Evolutionary conservation across 2,329 filamentous ascomycete species (phyloP).

Genomic region (Stemphylium vesicarium): DNA sequence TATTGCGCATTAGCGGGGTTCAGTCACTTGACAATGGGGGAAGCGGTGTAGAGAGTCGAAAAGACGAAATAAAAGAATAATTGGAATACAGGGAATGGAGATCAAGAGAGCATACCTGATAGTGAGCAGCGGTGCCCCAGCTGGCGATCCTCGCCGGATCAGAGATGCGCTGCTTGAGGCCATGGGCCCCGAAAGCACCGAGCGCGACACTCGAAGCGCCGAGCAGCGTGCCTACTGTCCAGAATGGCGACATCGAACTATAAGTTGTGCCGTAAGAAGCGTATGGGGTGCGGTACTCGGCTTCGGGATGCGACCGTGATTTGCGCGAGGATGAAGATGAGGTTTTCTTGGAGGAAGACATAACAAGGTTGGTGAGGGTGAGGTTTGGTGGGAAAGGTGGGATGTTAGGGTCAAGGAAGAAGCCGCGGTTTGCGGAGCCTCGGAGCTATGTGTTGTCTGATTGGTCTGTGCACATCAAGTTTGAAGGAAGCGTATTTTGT

Average conservation of each 20-base stretch:
- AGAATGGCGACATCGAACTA: slow-evolving; percentile 56
- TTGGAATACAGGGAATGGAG: not conserved
- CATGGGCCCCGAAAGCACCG: slow-evolving; percentile 73
- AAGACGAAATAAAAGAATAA: not conserved
- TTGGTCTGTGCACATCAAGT: slow-evolving; percentile 15
- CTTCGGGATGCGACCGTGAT: slow-evolving; percentile 3
- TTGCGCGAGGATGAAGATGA: slow-evolving; percentile 15
- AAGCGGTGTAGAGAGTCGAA: not conserved
- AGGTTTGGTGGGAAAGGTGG: slow-evolving; percentile 12
- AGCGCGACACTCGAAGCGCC: slow-evolving; percentile 67
- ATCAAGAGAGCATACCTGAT: slow-evolving; percentile 58
- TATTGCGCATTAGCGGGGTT: not conserved
- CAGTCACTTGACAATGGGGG: not conserved
- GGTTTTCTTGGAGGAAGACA: slow-evolving; percentile 19
- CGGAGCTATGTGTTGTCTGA: slow-evolving; percentile 24
- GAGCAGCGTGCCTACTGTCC: slow-evolving; percentile 67
- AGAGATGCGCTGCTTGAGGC: slow-evolving; percentile 65
- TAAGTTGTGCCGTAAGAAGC: slow-evolving; percentile 4
- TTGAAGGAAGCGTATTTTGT: not conserved
- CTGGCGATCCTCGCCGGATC: slow-evolving; percentile 66
- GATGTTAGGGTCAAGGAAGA: slow-evolving; percentile 3
- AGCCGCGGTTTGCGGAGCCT: slow-evolving; percentile 26
- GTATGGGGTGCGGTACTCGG: slow-evolving; percentile 3
- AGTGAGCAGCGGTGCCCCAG: slow-evolving; percentile 71
- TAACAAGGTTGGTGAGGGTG: not conserved